Evolutionary conservation across 2,329 filamentous ascomycete genomes (phyloP), one percentile per base, ranked within the genome.

Genomic region (Fusarium acutatum): DNA sequence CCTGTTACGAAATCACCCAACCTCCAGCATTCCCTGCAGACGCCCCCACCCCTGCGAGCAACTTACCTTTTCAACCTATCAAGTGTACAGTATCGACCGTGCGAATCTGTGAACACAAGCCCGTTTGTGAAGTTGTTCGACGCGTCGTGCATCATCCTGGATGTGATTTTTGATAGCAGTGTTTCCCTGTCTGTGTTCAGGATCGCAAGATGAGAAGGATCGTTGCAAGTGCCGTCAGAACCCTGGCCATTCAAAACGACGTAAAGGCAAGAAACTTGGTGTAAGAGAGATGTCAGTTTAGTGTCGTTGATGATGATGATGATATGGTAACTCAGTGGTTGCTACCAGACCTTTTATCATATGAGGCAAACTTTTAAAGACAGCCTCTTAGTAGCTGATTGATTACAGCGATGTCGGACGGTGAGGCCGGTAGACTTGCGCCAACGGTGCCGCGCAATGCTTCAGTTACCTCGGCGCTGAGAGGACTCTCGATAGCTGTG

Each of bases 1-100:
- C 68, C 71, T 64, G 75, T 75, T 77, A 77, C 75, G 61, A 76
- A 64, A 74, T 73, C 64, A 67, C 73, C 75, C 75, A 77, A 66
- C 75, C 75, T 71, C 75, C 73, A 66, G 50, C 53, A 69, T 71
- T 68, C 61, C 60, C 67, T 71, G 69, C 62, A 40, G 68, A 72
- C 50, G 67, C 71, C 75, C 73, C 75, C 71, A 74, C 71, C 64
- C 47, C 52, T 74, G 52, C 60, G 44, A 74, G 59, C 43, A 53
- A 70, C 59, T 69, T 65, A 43, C 60, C 41, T 34, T 50, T 63
- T 73, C 37, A 54, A 57, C 71, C 57, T 62, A 69, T 69, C 60
- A 41, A 44, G 52, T 56, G 67, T 67, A 71, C 68, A 71, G 68
- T 71, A 63, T 54, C 32, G 35, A 72, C 67, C 63, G 71, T 73